Evolutionary conservation across 2,329 filamentous ascomycete genomes (phyloP).

Genomic region (Cladophialophora exuberans): DNA sequence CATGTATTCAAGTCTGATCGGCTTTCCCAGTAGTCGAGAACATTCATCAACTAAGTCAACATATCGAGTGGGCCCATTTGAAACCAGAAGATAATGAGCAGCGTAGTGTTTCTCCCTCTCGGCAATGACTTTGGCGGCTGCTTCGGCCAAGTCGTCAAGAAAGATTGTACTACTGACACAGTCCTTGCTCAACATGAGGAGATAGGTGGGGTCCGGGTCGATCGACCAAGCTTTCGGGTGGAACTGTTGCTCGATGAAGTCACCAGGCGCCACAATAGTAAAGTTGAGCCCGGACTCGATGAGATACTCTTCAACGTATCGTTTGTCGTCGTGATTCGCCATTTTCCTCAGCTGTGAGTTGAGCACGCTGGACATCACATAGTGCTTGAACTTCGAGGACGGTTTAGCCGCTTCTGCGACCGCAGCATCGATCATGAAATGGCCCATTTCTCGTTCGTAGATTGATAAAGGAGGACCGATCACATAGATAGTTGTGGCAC

Average conservation of each 20-base stretch:
- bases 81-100: neutral
- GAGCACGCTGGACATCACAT: slow-evolving; percentile 42
- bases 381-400: slow-evolving; percentile 38
- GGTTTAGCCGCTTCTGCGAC: slow-evolving; percentile 28
- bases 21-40: neutral
- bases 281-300: neutral
- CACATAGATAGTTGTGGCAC: slow-evolving; percentile 39
- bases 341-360: slow-evolving; percentile 44
- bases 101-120: neutral
- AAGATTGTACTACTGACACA: neutral
- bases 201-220: neutral
- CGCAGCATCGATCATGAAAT: slow-evolving; percentile 44
- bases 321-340: neutral
- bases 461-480: slow-evolving; percentile 42
- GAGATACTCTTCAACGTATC: neutral
- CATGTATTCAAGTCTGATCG: too few relatives aligned
- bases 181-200: neutral
- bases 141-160: neutral
- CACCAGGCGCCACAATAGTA: neutral
- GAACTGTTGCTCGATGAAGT: slow-evolving; percentile 1
- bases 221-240: too few relatives aligned
- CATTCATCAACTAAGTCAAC: neutral
- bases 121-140: neutral
- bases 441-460: slow-evolving; percentile 39
- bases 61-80: neutral